A percentile compares a stretch with the other conserved stretches of the same genome.
Evolutionary conservation across 169 alveolate species (phyloP).

Genomic region (Perkinsus olseni): DNA sequence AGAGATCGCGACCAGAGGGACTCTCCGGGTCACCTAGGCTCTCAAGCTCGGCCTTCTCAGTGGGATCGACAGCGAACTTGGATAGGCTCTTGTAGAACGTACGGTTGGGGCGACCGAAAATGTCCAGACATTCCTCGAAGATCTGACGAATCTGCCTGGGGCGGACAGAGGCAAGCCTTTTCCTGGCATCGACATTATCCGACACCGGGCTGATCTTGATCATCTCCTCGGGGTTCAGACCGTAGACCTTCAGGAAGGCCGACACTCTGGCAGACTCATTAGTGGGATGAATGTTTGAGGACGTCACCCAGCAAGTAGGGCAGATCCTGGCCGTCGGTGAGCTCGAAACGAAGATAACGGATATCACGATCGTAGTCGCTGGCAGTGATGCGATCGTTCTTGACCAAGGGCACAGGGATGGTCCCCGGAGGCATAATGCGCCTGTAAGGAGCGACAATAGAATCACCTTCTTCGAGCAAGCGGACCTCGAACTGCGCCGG

Average conservation of each 20-base stretch:
- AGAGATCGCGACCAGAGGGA: slow-evolving; percentile 8
- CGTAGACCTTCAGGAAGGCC: neutral
- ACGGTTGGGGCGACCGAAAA: slow-evolving; percentile 35
- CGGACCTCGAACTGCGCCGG: neutral
- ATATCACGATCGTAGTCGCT: slow-evolving; percentile 29
- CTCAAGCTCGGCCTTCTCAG: slow-evolving; percentile 33
- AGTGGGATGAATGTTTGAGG: slow-evolving; percentile 23
- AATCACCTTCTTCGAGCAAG: neutral
- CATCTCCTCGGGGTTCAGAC: neutral
- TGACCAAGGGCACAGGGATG: slow-evolving; percentile 12
- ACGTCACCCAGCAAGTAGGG: slow-evolving; percentile 28
- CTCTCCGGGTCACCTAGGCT: slow-evolving; percentile 9
- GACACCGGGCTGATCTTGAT: neutral
- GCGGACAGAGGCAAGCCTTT: slow-evolving; percentile 8
- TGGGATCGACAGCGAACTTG: slow-evolving; percentile 16
- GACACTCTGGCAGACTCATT: slow-evolving; percentile 1
- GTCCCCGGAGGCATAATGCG: slow-evolving; percentile 34
- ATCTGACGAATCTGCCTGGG: slow-evolving; percentile 23
- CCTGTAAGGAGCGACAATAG: slow-evolving; percentile 17
- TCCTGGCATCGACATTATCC: neutral
- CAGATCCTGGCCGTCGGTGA: neutral
- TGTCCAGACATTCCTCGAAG: slow-evolving; percentile 30
- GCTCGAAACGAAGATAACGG: slow-evolving; percentile 27
- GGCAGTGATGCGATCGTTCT: slow-evolving; percentile 26
- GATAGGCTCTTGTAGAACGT: slow-evolving; percentile 23